Percentiles rank a stretch among this genome's conserved stretches.
Conservation (phyloP, 176 grass and related monocot species). For the Lolium rigidum region DNA sequence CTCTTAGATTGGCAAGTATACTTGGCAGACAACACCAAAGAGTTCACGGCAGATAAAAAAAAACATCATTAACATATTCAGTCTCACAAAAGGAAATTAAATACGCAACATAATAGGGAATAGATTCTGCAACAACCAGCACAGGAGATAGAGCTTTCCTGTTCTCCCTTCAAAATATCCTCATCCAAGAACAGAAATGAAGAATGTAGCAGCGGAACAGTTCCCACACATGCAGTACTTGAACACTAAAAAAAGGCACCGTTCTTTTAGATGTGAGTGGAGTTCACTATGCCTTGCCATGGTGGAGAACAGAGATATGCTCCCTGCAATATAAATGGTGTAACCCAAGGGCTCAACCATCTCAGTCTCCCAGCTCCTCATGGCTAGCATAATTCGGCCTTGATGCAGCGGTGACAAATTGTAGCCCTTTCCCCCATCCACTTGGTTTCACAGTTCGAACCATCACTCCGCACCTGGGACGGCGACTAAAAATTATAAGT, state of each 20-base stretch:
- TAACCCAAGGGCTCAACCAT: neutral
- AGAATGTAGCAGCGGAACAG: neutral
- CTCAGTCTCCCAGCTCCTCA: neutral
- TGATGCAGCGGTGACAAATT: constrained; percentile 17
- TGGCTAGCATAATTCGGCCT: neutral
- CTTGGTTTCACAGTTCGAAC: constrained; percentile 14
- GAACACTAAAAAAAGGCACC: neutral
- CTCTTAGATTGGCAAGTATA: neutral
- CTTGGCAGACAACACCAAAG: neutral
- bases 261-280: constrained; percentile 31
- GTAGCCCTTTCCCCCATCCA: constrained; percentile 24
- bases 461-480: neutral
- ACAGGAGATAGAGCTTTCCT: neutral
- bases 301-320: neutral
- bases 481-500: neutral
- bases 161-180: constrained; percentile 10
- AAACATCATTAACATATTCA: neutral
- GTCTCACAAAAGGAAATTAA: neutral
- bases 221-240: constrained; percentile 14
- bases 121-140: constrained; percentile 40
- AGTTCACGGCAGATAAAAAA: too few relatives aligned
- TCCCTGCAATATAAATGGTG: neutral
- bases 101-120: constrained; percentile 39
- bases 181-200: neutral
- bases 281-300: constrained; percentile 8